These are phyloP conservation scores for Didymella segeticola DNA, from an alignment of 2,329 filamentous ascomycete species.

Conservation along the genomic window DNA sequence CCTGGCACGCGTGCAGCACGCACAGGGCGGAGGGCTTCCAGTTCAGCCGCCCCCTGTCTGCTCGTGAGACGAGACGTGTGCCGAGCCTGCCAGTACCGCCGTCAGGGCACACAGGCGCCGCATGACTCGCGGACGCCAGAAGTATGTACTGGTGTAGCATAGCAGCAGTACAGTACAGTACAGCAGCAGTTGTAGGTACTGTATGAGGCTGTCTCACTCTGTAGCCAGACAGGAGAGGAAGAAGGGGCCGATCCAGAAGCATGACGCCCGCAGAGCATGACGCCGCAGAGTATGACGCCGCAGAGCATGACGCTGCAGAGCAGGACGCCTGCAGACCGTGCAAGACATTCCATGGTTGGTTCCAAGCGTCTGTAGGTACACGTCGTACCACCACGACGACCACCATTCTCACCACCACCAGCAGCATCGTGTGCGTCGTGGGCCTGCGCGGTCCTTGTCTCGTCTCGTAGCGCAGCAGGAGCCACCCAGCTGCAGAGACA, in stretches of 20 bases:
- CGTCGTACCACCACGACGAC: background rate
- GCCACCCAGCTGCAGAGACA: conserved; percentile 23
- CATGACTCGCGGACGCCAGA: conserved; percentile 12
- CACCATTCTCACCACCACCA: conserved; percentile 9
- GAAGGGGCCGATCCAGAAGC: background rate
- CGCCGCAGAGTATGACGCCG: conserved; percentile 5
- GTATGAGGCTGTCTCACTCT: conserved; percentile 13
- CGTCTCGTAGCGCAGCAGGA: conserved; percentile 15
- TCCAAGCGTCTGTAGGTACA: background rate
- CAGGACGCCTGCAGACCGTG: background rate
- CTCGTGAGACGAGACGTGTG: conserved; percentile 9
- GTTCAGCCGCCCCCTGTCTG: conserved; percentile 15
- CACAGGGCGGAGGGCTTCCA: conserved; percentile 21
- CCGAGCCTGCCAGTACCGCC: conserved; percentile 6
- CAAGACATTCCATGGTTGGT: conserved; percentile 15
- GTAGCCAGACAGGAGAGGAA: background rate
- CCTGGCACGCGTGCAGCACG: conserved; percentile 30
- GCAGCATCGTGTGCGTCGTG: conserved; percentile 19
- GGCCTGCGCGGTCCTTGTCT: conserved; percentile 1
- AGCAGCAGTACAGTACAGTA: background rate
- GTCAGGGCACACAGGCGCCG: background rate
- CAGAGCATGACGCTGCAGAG: no score
- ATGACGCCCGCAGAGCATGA: background rate
- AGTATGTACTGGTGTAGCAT: no score
- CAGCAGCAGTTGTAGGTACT: background rate